A percentile compares a stretch with the other conserved stretches of the same genome.
phyloP scores from a whole-genome alignment of 2,329 filamentous ascomycete species.

The Xylariaceae sp. region DNA sequence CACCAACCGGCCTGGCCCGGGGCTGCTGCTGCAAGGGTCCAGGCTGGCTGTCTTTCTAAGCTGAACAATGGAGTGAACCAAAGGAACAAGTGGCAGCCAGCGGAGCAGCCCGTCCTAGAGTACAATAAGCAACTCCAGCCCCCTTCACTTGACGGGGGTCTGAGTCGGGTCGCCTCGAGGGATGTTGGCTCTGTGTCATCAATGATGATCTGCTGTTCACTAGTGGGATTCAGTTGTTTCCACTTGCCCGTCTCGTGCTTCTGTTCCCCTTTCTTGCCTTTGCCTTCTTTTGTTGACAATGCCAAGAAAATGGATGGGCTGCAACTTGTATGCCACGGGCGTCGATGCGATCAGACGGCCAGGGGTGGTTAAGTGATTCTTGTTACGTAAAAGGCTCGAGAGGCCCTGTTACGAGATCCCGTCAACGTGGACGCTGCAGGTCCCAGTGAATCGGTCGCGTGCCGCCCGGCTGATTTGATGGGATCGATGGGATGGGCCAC shows the following conservation, averaged over 20 bases:
- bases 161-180: constrained; percentile 5
- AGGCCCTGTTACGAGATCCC: constrained; percentile 1
- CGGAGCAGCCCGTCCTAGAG: not conserved
- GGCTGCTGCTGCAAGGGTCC: not conserved
- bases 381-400: constrained; percentile 30
- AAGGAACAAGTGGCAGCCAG: no score
- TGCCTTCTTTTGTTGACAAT: constrained; percentile 1
- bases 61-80: not conserved
- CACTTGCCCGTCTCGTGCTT: no score
- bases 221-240: no score
- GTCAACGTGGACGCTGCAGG: constrained; percentile 17
- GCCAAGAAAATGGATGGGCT: not conserved
- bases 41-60: not conserved
- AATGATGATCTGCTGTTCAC: not conserved
- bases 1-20: not conserved
- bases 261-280: not conserved
- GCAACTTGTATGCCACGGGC: constrained; percentile 8
- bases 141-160: constrained; percentile 6
- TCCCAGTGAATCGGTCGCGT: constrained; percentile 22
- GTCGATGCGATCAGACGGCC: constrained; percentile 2
- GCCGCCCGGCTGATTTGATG: constrained; percentile 11
- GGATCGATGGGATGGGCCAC: not conserved
- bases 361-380: constrained; percentile 15
- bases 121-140: constrained; percentile 10
- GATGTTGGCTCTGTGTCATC: constrained; percentile 10